A percentile compares a stretch with the other conserved stretches of the same genome.
These are phyloP conservation scores for Lagenidium sp. DNA, from an alignment of 352 stramenopile species.

Conservation along the genomic window DNA sequence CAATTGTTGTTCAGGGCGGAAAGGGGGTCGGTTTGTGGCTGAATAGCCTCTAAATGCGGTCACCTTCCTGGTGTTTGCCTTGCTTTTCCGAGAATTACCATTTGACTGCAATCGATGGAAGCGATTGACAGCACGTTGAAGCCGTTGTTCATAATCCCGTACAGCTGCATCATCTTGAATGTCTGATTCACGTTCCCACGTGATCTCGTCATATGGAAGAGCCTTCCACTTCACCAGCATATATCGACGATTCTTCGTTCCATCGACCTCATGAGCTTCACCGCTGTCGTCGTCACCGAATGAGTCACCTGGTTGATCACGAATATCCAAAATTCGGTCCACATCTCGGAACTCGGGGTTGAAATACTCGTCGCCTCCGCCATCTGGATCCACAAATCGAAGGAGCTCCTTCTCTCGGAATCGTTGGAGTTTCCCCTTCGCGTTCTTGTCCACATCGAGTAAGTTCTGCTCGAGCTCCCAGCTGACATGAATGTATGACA, in stretches of 20 bases:
- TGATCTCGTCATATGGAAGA: constrained; percentile 95
- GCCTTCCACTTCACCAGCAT: constrained; percentile 99
- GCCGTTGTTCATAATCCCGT: constrained; percentile 65
- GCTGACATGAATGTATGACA: constrained; percentile 87
- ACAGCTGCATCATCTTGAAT: constrained; percentile 84
- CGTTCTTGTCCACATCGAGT: constrained; percentile 75
- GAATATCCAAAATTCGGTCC: constrained; percentile 84
- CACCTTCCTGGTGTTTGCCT: constrained; percentile 37
- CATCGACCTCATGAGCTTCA: constrained; percentile 11
- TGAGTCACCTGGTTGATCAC: constrained; percentile 61
- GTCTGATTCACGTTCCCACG: constrained; percentile 97
- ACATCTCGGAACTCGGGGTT: constrained; percentile 86
- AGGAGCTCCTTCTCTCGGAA: constrained; percentile 72
- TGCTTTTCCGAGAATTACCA: constrained; percentile 6
- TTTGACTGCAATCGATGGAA: constrained; percentile 36
- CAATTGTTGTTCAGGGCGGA: constrained; percentile 48
- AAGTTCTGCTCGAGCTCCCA: constrained; percentile 86
- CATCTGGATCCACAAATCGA: constrained; percentile 32
- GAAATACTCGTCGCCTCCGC: constrained; percentile 89
- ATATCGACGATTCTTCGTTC: constrained; percentile 58
- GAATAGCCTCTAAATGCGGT: constrained; percentile 69
- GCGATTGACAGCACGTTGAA: constrained; percentile 36
- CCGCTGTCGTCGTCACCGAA: constrained; percentile 45
- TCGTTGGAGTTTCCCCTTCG: constrained; percentile 81
- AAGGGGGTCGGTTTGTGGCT: constrained; percentile 35